Evolutionary conservation across 2,329 filamentous ascomycete species (phyloP), one percentile per base, ranked within the genome.

Genomic region (Colletotrichum lentis): DNA sequence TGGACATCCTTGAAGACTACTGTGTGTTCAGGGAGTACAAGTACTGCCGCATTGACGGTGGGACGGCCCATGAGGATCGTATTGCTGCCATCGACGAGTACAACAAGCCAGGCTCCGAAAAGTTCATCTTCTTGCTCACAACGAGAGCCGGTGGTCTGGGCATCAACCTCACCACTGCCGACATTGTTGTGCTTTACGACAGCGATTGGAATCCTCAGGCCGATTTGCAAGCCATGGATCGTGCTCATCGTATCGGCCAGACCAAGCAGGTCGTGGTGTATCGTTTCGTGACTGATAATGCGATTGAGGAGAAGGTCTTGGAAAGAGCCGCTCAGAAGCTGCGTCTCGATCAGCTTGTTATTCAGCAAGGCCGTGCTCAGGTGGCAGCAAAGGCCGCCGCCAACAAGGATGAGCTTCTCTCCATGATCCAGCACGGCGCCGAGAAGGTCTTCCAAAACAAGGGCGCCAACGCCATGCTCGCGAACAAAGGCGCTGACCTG

Each of bases 131-230:
- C 80, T 83, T 99, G 70, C 85, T 99, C 53, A 99, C 96, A 0
- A 99, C 96, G 46, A 90, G 96, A 80, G 96, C 96, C 65, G 96
- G 96, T 84, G 96, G 96, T 74, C 82, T 99, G 62, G 96, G 96
- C 75, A 99, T 99, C 84, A 99, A 99, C 77, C 82, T 99, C 76
- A 99, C 96, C 0, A 91, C 87, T 69, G 96, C 96, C 64, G 96
- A 99, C 74, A 97, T 98, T 75, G 96, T 99, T 67, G 88, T 99
- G 37, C 87, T 99, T 7, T 99, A 96, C 76, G 96, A 99, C 78
- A 97, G 94, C 74, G 96, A 99, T 77, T 99, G 96, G 96, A 98
- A 97, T 75, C 96, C 96, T 11, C 96, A 99, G 80, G 96, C 96
- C 20, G 96, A 99, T 88, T 82, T 99, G 68, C 96, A 99, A 79